These are phyloP conservation scores for Flagelloscypha sp. DNA, from an alignment of 768 basidiomycete genomes.

Conservation along the genomic window DNA sequence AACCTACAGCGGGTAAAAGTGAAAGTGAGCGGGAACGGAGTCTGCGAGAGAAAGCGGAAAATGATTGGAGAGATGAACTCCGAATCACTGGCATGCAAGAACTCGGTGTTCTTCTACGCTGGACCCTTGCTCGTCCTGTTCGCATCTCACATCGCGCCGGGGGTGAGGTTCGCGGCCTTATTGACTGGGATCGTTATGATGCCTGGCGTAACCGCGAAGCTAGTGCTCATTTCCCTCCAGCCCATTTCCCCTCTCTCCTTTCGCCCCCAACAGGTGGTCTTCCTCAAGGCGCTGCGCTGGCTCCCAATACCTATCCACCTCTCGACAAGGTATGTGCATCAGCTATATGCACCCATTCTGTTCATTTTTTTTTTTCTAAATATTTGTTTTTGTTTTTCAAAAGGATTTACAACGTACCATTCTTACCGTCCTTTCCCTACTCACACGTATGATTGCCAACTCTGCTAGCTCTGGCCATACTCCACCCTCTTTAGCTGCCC, in stretches of 20 bases:
- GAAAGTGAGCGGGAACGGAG: conserved; percentile 23
- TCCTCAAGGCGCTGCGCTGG: no score
- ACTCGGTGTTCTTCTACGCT: conserved; percentile 85
- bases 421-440: conserved; percentile 67
- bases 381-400: no score
- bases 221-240: conserved; percentile 66
- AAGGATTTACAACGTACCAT: conserved; percentile 59
- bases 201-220: conserved; percentile 79
- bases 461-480: conserved; percentile 83
- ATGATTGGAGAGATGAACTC: conserved; percentile 71
- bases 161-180: conserved; percentile 72
- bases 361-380: no score
- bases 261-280: conserved; percentile 42
- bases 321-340: no score
- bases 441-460: conserved; percentile 77
- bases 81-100: conserved; percentile 80
- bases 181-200: conserved; percentile 79
- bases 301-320: no score
- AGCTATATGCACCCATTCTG: no score
- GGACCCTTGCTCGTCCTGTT: conserved; percentile 80
- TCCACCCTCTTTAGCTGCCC: conserved; percentile 79
- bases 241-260: conserved; percentile 67
- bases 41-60: conserved; percentile 32
- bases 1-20: conserved; percentile 18
- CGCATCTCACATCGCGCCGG: conserved; percentile 59